A percentile compares a stretch with the other conserved stretches of the same genome.
These are phyloP conservation scores for Kurtzmaniella quercitrusa DNA, from an alignment of 1,139 yeast species.

Conservation along the genomic window DNA sequence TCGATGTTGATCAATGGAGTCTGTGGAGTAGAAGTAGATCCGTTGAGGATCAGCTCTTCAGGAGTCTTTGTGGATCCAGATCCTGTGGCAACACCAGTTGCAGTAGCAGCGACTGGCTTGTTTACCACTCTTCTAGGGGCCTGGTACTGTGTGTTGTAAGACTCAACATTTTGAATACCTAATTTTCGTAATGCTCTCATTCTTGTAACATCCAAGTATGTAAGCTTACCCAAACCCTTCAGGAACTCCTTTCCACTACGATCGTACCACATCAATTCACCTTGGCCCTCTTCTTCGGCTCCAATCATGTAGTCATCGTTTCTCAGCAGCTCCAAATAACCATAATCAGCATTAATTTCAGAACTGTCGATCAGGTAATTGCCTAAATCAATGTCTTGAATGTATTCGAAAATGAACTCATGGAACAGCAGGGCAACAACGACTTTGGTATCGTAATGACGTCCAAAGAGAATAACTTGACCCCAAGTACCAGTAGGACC, in stretches of 20 bases:
- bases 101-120: slow-evolving; percentile 18
- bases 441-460: slow-evolving; percentile 60
- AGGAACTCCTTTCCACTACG: slow-evolving; percentile 32
- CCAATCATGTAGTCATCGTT: slow-evolving; percentile 46
- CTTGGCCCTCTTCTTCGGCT: slow-evolving; percentile 47
- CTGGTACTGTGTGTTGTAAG: slow-evolving; percentile 35
- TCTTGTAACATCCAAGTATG: slow-evolving; percentile 52
- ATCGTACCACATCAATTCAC: slow-evolving; percentile 37
- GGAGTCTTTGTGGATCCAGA: slow-evolving; percentile 13
- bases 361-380: slow-evolving; percentile 49
- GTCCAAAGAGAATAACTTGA: slow-evolving; percentile 59
- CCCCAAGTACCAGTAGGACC: slow-evolving; percentile 61
- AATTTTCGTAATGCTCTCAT: slow-evolving; percentile 44
- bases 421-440: slow-evolving; percentile 56
- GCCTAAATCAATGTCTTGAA: slow-evolving; percentile 51
- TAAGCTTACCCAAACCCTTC: slow-evolving; percentile 33
- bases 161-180: slow-evolving; percentile 33
- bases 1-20: slow-evolving; percentile 32
- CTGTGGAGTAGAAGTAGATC: slow-evolving; percentile 11
- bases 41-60: slow-evolving; percentile 5
- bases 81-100: slow-evolving; percentile 8
- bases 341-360: slow-evolving; percentile 27
- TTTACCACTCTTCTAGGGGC: slow-evolving; percentile 31
- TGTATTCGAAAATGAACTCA: slow-evolving; percentile 48
- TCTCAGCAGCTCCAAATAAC: slow-evolving; percentile 30